phyloP scores from a whole-genome alignment of 768 basidiomycete genomes.

The Cystofilobasidium ferigula region DNA sequence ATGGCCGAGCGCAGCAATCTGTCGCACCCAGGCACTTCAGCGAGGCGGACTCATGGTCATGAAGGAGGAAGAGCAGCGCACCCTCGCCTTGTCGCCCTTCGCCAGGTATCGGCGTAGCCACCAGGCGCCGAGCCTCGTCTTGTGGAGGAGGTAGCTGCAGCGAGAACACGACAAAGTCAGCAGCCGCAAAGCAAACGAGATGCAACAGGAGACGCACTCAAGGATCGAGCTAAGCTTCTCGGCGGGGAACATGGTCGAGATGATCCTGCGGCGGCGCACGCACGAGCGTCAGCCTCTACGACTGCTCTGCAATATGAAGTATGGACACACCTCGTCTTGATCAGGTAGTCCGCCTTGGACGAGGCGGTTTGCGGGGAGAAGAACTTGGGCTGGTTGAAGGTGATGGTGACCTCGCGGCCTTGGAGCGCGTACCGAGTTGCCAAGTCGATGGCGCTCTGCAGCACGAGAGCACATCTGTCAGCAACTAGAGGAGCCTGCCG shows the following conservation, averaged over 20 bases:
- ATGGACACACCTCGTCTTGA: too few relatives aligned
- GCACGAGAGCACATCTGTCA: too few relatives aligned
- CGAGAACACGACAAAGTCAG: not conserved
- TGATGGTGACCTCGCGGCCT: not conserved
- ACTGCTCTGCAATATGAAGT: too few relatives aligned
- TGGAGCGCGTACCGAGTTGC: not conserved
- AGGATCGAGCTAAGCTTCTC: not conserved
- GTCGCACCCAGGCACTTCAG: not conserved
- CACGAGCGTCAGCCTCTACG: too few relatives aligned
- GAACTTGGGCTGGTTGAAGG: not conserved
- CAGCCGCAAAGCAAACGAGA: not conserved
- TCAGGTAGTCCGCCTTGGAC: slow-evolving; percentile 9
- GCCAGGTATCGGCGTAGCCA: slow-evolving; percentile 1
- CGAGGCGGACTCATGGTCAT: too few relatives aligned
- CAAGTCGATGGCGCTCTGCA: not conserved
- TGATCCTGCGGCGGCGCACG: too few relatives aligned
- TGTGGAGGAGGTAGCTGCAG: slow-evolving; percentile 6
- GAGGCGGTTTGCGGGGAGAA: too few relatives aligned
- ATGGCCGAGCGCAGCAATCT: not conserved
- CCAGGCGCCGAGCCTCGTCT: not conserved
- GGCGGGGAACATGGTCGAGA: not conserved
- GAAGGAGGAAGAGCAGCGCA: not conserved
- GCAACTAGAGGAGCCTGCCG: too few relatives aligned
- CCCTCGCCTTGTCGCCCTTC: not conserved
- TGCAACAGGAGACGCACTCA: not conserved